Base-by-base conservation (phyloP, 2,329 filamentous ascomycete genomes). In the Fusarium stilboides region DNA sequence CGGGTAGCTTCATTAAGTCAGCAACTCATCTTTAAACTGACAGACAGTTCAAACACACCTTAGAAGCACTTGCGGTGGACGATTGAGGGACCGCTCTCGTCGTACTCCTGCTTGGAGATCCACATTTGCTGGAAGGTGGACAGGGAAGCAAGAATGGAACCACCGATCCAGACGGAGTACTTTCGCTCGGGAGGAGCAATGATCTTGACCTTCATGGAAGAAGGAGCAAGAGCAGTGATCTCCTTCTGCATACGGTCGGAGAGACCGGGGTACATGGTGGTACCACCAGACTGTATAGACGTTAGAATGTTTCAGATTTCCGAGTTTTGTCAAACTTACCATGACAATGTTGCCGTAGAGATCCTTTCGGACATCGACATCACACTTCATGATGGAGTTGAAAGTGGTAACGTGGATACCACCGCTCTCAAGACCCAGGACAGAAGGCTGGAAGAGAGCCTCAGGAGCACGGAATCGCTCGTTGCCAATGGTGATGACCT, bases 101-200 rank as follows among this genome's bases (percentile, higher is more conserved):
- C 96, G 91, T 98, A 98, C 90, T 98, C 95, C 89, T 99, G 96
- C 94, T 99, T 99, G 80, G 96, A 99, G 91, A 99, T 98, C 96
- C 96, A 99, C 96, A 99, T 99, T 89, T 99, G 96, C 90, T 99
- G 96, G 95, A 99, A 99, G 86, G 96, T 99, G 77, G 96, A 99
- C 80, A 99, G 93, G 74, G 96, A 99, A 78, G 96, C 96, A 81
- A 99, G 88, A 87, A 99, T 99, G 85, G 96, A 99, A 91, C 96
- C 96, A 96, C 96, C 96, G 84, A 99, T 99, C 96, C 96, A 99
- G 89, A 99, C 96, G 73, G 96, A 98, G 94, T 99, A 99, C 91
- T 99, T 99, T 87, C 96, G 94, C 93, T 99, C 96, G 77, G 96
- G 96, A 78, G 96, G 96, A 87, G 96, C 96, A 83, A 99, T 98